Evolutionary conservation across 192 early-diverging fungal species (phyloP).

Genomic region (Linderina pennispora): DNA sequence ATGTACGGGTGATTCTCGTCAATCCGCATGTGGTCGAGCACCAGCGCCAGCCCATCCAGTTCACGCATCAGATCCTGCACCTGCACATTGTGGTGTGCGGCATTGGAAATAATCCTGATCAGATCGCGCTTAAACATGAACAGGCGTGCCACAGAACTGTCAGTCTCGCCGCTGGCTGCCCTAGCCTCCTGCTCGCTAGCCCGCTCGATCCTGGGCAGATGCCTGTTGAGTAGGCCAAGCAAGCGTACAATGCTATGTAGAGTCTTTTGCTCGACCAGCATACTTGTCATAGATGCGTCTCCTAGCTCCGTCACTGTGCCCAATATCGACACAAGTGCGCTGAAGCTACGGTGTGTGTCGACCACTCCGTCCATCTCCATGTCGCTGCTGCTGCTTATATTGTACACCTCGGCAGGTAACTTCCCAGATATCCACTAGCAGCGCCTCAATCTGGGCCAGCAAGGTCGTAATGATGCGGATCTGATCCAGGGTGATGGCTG

Average conservation of each 20-base stretch:
- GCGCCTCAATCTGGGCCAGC: background rate
- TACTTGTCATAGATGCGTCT: background rate
- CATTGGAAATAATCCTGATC: conserved; percentile 33
- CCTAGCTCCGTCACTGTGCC: conserved; percentile 13
- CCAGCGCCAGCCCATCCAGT: conserved; percentile 30
- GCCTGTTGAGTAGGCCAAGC: conserved; percentile 24
- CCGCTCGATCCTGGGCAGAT: conserved; percentile 24
- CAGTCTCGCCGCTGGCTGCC: background rate
- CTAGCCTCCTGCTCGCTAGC: background rate
- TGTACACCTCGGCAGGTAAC: background rate
- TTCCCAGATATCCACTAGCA: conserved; percentile 14
- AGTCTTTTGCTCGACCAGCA: conserved; percentile 5
- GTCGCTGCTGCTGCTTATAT: background rate
- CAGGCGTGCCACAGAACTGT: conserved; percentile 3
- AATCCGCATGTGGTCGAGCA: conserved; percentile 40
- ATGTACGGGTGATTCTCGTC: conserved; percentile 46
- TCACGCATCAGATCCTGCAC: conserved; percentile 35
- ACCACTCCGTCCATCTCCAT: conserved; percentile 8
- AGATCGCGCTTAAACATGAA: conserved; percentile 46
- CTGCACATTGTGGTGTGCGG: conserved; percentile 9
- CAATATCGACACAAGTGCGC: conserved; percentile 10
- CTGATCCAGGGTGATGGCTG: background rate
- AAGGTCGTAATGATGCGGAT: background rate
- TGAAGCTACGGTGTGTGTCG: conserved; percentile 14
- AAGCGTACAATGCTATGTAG: conserved; percentile 8